Base-by-base conservation (phyloP, 495 filamentous ascomycete species). In the Neurospora terricola region DNA sequence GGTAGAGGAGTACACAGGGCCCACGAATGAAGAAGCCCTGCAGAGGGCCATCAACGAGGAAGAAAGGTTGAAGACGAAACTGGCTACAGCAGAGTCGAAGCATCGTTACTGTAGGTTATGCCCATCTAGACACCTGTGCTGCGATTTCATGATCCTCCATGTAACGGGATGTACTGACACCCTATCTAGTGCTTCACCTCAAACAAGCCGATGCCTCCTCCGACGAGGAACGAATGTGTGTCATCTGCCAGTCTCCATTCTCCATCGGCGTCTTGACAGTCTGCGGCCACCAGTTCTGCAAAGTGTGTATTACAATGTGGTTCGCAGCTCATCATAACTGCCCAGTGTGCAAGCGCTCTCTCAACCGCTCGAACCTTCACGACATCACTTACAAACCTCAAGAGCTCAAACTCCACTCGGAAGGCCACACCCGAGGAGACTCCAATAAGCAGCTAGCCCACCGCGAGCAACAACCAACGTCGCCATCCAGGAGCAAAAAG, bases 231-330 rank as follows among this genome's bases (percentile, higher is more conserved):
- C 84, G 87, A 48, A 87, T 89, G 23, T 97, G 94, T 79, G 86
- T 95, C 74, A 97, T 98, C 74, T 97, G 94, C 79, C 89, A 91
- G 72, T 83, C 85, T 1, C 74, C 82, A 6, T 94, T 97, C 78
- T 91, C 91, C 76, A 81, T 87, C 59, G 96, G 95, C 59, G 90
- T 94, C 38, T 84, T 99, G 77, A 98, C 95, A 2, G 86, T 91
- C 3, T 99, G 95, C 80, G 95, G 95, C 1, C 95, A 99, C 77
- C 88, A 91, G 72, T 98, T 92, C 77, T 98, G 95, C 82, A 92
- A 90, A 72, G 91, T 92, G 39, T 99, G 96, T 80, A 88, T 98
- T 38, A 82, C 83, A 5, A 71, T 88, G 10, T 99, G 96, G 95
- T 92, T 90, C 82, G 81, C 81, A 70, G 82, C 84, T 70, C 77